Base-by-base conservation (phyloP, 163 green algal genomes). In the Chlorella variabilis region DNA sequence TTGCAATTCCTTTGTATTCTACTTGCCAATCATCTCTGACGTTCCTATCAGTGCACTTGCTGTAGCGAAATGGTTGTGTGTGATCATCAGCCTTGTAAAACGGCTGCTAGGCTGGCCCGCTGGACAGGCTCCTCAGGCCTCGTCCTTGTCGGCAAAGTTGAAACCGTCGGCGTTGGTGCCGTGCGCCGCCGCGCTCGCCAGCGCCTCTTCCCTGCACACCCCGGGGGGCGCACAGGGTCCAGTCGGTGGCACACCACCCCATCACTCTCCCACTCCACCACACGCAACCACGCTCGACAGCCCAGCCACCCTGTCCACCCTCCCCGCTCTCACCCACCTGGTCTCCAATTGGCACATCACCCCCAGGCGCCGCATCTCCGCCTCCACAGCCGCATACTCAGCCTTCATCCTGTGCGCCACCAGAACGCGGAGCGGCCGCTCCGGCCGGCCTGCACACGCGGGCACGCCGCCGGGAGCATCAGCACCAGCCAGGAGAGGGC, bases 141-240 rank as follows among this genome's bases (percentile, higher is more conserved):
- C 45, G 45, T 54, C 45, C 11, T 54, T 15, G 45, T 54, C 45
- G 15, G 45, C 45, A 54, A 68, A 68, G n/a, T 68, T 68, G 59
- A 27, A 68, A 31, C n/a, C 59, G 6, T 68, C 59, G 17, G 59
- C 23, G 31, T 68, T 27, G 8, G 59, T 68, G 25, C n/a, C 59
- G 59, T 68, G 59, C n/a, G 59, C 59, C 29, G n/a, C 59, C 27
- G 59, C 59, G 23, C 23, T 68, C 8, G 59, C 59, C 27, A 68
- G 29, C 59, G 59, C 59, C n/a, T 68, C 59, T 15, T 68, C 59
- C 59, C 59, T 68, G 59, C 59, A 68, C n/a, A n/a, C n/a, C n/a
- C n/a, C n/a, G n/a, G n/a, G n/a, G n/a, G n/a, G n/a, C n/a, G n/a
- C n/a, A n/a, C n/a, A n/a, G n/a, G n/a, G n/a, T n/a, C n/a, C n/a